phyloP scores from a whole-genome alignment of 2,329 filamentous ascomycete genomes.

The Diaporthe aspalathi region DNA sequence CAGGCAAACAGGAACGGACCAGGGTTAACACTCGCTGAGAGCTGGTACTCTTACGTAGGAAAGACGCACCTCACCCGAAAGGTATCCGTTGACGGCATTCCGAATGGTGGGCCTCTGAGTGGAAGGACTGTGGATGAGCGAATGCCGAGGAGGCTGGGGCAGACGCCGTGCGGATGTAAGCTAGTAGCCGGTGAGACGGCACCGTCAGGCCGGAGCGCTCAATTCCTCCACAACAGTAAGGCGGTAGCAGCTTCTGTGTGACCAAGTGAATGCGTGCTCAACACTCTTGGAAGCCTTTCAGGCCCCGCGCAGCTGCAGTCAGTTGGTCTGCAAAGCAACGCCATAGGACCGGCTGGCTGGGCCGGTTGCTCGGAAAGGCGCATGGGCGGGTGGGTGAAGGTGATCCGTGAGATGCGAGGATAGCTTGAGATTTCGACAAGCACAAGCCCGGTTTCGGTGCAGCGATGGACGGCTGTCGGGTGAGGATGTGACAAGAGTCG shows the following conservation, averaged over 20 bases:
- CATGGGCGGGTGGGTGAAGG: constrained; percentile 13
- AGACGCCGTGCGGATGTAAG: not conserved
- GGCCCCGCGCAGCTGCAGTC: constrained; percentile 21
- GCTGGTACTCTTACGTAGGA: not conserved
- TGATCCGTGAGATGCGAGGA: not conserved
- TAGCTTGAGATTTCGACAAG: not conserved
- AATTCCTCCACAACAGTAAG: not conserved
- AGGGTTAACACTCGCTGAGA: not conserved
- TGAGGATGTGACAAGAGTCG: not conserved
- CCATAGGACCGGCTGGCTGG: constrained; percentile 6
- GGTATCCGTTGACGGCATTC: not conserved
- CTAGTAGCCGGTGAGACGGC: not conserved
- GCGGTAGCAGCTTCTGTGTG: not conserved
- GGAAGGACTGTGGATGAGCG: not conserved
- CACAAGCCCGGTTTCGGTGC: no score
- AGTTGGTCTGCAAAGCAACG: not conserved
- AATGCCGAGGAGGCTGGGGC: not conserved
- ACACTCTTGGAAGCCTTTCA: not conserved
- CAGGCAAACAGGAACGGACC: not conserved
- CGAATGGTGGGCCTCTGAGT: not conserved
- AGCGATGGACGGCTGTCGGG: not conserved
- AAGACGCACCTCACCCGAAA: not conserved
- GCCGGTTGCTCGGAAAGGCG: constrained; percentile 18
- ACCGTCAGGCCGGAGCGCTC: not conserved
- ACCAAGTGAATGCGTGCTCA: not conserved